phyloP scores from a whole-genome alignment of 441 rosid genomes.

The Theobroma grandiflorum region DNA sequence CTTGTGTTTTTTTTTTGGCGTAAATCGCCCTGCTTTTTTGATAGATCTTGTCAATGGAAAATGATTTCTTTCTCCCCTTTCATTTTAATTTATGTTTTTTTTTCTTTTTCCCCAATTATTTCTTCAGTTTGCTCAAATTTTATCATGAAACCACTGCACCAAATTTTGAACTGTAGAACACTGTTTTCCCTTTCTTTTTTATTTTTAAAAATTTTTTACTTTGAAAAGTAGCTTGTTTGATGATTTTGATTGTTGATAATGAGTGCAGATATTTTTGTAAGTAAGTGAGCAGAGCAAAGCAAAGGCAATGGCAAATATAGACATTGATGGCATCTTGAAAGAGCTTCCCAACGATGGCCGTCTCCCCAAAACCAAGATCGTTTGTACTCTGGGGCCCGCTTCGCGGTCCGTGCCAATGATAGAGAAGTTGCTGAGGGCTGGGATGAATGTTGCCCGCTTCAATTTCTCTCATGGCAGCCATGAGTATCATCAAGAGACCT shows the following conservation, averaged over 20 bases:
- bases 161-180: neutral
- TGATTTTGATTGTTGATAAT: neutral
- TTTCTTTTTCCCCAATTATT: neutral
- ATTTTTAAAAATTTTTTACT: neutral
- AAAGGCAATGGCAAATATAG: slow-evolving; percentile 79
- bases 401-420: slow-evolving; percentile 76
- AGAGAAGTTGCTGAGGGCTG: slow-evolving; percentile 85
- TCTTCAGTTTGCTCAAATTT: neutral
- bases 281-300: neutral
- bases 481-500: slow-evolving; percentile 84
- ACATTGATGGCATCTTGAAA: slow-evolving; percentile 75
- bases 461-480: slow-evolving; percentile 94
- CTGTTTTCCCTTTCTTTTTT: neutral
- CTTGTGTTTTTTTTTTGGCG: neutral
- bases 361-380: slow-evolving; percentile 80
- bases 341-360: slow-evolving; percentile 73
- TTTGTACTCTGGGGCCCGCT: slow-evolving; percentile 89
- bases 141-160: neutral
- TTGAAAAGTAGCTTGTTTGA: neutral
- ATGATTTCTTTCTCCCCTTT: neutral
- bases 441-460: slow-evolving; percentile 95
- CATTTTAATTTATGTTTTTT: neutral
- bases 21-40: neutral
- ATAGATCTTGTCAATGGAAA: slow-evolving; percentile 1
- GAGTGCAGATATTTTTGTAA: neutral